phyloP scores from a whole-genome alignment of 2,329 filamentous ascomycete genomes.

The Nigrospora osmanthi region DNA sequence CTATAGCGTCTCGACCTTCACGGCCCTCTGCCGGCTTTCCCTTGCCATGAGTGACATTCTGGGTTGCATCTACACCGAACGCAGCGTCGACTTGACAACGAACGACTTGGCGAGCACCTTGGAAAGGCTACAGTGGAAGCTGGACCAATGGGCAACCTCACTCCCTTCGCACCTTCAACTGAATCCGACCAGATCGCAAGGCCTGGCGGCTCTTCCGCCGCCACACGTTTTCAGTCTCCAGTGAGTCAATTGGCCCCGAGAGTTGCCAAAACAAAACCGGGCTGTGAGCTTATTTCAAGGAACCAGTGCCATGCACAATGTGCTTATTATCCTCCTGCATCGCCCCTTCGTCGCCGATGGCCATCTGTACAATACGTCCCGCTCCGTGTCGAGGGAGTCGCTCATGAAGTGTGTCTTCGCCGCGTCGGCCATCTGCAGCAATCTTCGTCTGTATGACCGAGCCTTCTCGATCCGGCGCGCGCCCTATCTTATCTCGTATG shows the following conservation, averaged over 20 bases:
- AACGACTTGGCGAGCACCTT: constrained; percentile 26
- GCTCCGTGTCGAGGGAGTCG: constrained; percentile 32
- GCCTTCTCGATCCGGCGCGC: constrained; percentile 36
- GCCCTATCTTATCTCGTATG: constrained; percentile 47
- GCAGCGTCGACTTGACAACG: constrained; percentile 25
- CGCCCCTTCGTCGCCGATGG: constrained; percentile 43
- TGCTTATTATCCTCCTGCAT: constrained; percentile 43
- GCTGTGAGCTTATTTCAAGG: not conserved
- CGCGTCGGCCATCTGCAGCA: constrained; percentile 32
- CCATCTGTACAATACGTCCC: constrained; percentile 34
- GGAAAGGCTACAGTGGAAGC: constrained; percentile 27
- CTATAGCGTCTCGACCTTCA: constrained; percentile 35
- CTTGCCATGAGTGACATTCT: constrained; percentile 37
- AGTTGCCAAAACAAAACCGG: constrained; percentile 2
- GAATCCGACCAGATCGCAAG: constrained; percentile 16
- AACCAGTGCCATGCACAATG: constrained; percentile 36
- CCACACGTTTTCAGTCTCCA: constrained; percentile 35
- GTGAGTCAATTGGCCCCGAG: constrained; percentile 9
- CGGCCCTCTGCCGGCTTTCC: constrained; percentile 32
- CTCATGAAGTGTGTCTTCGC: constrained; percentile 36
- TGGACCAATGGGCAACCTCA: constrained; percentile 31
- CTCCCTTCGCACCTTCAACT: constrained; percentile 34
- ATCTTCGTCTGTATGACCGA: constrained; percentile 35
- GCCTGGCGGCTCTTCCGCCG: constrained; percentile 22
- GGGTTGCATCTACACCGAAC: constrained; percentile 35